These are phyloP conservation scores for Plectosphaerella sp. DNA, from an alignment of 2,329 filamentous ascomycete genomes.

Conservation along the genomic window DNA sequence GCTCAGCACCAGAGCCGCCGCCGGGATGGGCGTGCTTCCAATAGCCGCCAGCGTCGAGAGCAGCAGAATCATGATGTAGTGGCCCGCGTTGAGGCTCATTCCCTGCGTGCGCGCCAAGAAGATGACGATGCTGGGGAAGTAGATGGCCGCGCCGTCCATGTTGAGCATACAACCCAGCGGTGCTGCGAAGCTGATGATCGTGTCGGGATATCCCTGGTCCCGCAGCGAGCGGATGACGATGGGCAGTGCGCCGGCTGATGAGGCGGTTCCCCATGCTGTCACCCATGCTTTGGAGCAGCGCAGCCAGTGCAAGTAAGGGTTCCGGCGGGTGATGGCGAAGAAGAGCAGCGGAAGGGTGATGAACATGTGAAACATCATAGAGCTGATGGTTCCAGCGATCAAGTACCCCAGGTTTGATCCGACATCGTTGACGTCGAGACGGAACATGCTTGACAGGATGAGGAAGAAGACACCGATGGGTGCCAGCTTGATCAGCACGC, in stretches of 20 bases:
- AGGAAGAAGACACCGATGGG: constrained; percentile 50
- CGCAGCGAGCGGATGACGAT: constrained; percentile 39
- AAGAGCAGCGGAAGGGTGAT: constrained; percentile 39
- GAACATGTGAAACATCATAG: constrained; percentile 43
- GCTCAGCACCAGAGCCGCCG: constrained; percentile 45
- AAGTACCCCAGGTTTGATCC: constrained; percentile 45
- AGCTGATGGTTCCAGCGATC: constrained; percentile 39
- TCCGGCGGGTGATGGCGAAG: constrained; percentile 33
- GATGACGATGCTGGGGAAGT: constrained; percentile 48
- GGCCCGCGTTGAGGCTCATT: constrained; percentile 32
- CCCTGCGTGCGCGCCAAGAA: constrained; percentile 49
- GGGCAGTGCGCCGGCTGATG: constrained; percentile 46
- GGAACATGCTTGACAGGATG: constrained; percentile 47
- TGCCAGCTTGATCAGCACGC: constrained; percentile 41
- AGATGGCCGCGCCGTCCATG: constrained; percentile 52
- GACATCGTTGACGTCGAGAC: constrained; percentile 40
- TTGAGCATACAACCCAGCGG: constrained; percentile 46
- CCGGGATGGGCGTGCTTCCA: constrained; percentile 49
- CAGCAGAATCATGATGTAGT: constrained; percentile 45
- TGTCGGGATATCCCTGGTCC: constrained; percentile 31
- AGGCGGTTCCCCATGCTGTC: constrained; percentile 50
- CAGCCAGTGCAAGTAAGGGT: constrained; percentile 45
- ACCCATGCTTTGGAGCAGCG: constrained; percentile 46
- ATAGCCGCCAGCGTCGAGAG: constrained; percentile 48
- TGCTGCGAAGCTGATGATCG: constrained; percentile 38